These are phyloP conservation scores for Amyloporia xantha DNA, from an alignment of 768 basidiomycete genomes.

Conservation along the genomic window DNA sequence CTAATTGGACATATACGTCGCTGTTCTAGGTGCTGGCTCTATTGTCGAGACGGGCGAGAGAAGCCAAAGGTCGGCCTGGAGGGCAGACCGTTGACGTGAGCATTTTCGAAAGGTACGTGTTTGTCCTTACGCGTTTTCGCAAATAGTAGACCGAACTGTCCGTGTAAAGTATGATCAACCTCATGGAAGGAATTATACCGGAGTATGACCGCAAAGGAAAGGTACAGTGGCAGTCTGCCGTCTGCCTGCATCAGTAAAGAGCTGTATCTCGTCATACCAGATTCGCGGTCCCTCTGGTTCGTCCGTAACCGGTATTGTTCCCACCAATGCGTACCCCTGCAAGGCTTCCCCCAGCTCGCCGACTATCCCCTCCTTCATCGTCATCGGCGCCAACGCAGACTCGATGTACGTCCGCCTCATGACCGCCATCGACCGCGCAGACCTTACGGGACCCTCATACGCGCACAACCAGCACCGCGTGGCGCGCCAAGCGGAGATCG, in stretches of 20 bases:
- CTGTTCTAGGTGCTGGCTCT: slow-evolving; percentile 50
- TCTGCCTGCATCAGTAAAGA: too few species aligned
- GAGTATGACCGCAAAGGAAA: slow-evolving; percentile 69
- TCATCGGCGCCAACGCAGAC: slow-evolving; percentile 71
- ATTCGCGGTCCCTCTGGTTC: slow-evolving; percentile 69
- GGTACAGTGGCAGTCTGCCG: slow-evolving; percentile 32
- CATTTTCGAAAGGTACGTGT: slow-evolving; percentile 59
- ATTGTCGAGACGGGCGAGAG: slow-evolving; percentile 36
- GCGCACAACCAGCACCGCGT: slow-evolving; percentile 38
- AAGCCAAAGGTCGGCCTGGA: slow-evolving; percentile 21
- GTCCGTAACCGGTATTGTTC: slow-evolving; percentile 69
- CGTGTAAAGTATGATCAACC: slow-evolving; percentile 54
- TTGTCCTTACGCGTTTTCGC: background rate
- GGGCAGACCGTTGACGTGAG: slow-evolving; percentile 68
- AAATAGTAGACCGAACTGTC: background rate
- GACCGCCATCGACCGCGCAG: slow-evolving; percentile 49
- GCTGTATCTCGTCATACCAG: too few species aligned
- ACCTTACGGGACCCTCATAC: slow-evolving; percentile 51
- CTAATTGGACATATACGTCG: too few species aligned
- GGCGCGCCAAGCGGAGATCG: slow-evolving; percentile 42
- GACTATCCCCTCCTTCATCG: slow-evolving; percentile 44
- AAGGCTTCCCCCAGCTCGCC: slow-evolving; percentile 38
- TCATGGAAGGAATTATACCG: slow-evolving; percentile 74
- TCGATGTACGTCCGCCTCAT: slow-evolving; percentile 64
- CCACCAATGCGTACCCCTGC: slow-evolving; percentile 71